Base-by-base conservation (phyloP, 169 alveolate genomes). In the Plasmodium inui region DNA sequence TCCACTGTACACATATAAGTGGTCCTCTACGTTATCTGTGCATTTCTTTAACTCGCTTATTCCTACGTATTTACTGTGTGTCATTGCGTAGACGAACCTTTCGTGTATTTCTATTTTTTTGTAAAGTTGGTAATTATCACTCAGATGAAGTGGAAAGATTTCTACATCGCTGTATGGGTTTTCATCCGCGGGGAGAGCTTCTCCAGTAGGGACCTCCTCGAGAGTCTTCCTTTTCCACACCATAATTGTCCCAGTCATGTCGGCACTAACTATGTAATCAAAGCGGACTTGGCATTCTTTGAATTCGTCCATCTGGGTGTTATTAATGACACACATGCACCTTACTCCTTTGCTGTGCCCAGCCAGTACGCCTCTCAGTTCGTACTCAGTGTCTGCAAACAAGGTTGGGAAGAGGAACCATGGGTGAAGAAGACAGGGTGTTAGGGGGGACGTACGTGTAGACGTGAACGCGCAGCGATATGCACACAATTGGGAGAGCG, bases 291-390 rank as follows among this genome's bases (percentile, higher is more conserved):
- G 67, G 28, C 17, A 73, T 28, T 74, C 80, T n/a, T 85, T 53
- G 5, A 74, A 30, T 34, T 85, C 93, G 0, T 85, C 73, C 57
- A 85, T 28, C 6, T 55, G 34, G 22, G 79, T 50, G 19, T 53
- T n/a, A 55, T 46, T 41, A 44, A 85, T 74, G 12, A 73, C 76
- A 55, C 81, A 85, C 55, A 85, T 44, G 70, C 93, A 73, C 28
- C 93, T 73, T 85, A 85, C 82, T 39, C 93, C 93, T 74, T 85
- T 85, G 34, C 22, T 50, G 41, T 85, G 93, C 14, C 93, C 93
- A 19, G 37, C 26, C 22, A 85, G 39, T 2, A 85, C 61, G 6
- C 93, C 93, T 34, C 86, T 74, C 70, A 85, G 44, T 53, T 85
- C 80, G 53, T 74, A 85, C 41, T 85, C 93, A 10, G 17, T 73